Conservation (phyloP, 352 stramenopile genomes). For the Globisporangium alternatum region DNA sequence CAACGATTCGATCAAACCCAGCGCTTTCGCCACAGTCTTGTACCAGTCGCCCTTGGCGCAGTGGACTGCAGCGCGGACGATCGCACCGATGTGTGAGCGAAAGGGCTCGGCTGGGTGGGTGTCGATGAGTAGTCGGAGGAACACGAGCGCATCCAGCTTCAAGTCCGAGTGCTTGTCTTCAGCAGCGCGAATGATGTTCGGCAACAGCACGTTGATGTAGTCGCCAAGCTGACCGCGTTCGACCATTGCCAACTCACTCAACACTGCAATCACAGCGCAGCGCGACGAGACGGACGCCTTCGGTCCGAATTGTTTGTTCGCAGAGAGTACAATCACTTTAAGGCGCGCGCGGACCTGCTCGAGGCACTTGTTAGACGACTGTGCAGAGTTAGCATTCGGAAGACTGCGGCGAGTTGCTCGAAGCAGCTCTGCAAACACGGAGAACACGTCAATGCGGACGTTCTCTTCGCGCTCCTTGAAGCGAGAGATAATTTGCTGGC, state of each 20-base stretch:
- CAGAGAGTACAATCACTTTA: constrained; percentile 67
- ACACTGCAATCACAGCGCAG: constrained; percentile 79
- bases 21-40: constrained; percentile 96
- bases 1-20: constrained; percentile 92
- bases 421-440: constrained; percentile 93
- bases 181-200: constrained; percentile 82
- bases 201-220: constrained; percentile 72
- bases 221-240: constrained; percentile 68
- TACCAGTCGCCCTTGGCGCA: constrained; percentile 97
- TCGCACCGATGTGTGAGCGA: constrained; percentile 63
- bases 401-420: constrained; percentile 60
- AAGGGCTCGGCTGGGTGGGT: constrained; percentile 85
- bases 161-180: constrained; percentile 92
- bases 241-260: constrained; percentile 83
- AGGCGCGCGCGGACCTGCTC: constrained; percentile 55
- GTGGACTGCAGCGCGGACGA: constrained; percentile 88
- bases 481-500: constrained; percentile 76
- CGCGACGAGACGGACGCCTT: constrained; percentile 77
- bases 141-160: constrained; percentile 94
- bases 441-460: constrained; percentile 96
- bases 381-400: constrained; percentile 23
- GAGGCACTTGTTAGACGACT: constrained; percentile 42
- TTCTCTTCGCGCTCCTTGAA: constrained; percentile 99
- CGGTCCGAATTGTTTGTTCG: constrained; percentile 79
- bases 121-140: constrained; percentile 92